phyloP scores from a whole-genome alignment of 768 basidiomycete species.

The Coprinopsis cinerea region DNA sequence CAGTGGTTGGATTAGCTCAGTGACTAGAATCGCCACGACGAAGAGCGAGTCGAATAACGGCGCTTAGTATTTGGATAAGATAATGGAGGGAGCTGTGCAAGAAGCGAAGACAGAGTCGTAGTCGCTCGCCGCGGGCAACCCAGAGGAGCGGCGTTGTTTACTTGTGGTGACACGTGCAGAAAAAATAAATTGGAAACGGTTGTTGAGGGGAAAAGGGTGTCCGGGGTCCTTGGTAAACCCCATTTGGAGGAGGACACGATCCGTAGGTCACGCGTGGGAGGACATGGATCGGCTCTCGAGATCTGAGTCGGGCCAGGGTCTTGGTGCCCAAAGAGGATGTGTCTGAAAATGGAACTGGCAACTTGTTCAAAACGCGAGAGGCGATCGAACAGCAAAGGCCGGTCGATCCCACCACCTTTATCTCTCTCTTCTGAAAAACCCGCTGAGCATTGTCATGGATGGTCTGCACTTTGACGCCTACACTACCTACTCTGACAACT shows the following conservation, averaged over 20 bases:
- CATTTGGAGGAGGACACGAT: constrained; percentile 18
- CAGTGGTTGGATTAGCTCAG: no score
- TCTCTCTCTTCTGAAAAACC: constrained; percentile 1
- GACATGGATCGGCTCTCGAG: constrained; percentile 1
- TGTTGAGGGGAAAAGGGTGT: constrained; percentile 23
- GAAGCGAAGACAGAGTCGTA: constrained; percentile 3
- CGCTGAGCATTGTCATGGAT: constrained; percentile 29
- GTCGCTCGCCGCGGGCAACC: constrained; percentile 18
- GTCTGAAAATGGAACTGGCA: constrained; percentile 6
- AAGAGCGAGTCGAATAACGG: not conserved
- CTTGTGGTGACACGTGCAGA: not conserved
- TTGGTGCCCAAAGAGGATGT: not conserved
- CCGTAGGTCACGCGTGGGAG: constrained; percentile 14
- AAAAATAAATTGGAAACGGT: constrained; percentile 1
- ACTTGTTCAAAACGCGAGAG: constrained; percentile 10
- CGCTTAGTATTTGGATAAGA: not conserved
- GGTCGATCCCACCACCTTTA: constrained; percentile 11
- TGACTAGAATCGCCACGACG: not conserved
- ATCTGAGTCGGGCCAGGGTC: constrained; percentile 3
- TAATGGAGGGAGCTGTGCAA: constrained; percentile 1
- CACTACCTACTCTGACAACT: constrained; percentile 62
- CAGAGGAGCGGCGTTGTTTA: constrained; percentile 23
- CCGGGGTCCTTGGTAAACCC: constrained; percentile 17
- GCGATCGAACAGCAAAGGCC: constrained; percentile 12
- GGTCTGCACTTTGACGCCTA: constrained; percentile 53